Conservation (phyloP, 768 basidiomycete species). For the Gloeopeniophorella convolvens region DNA sequence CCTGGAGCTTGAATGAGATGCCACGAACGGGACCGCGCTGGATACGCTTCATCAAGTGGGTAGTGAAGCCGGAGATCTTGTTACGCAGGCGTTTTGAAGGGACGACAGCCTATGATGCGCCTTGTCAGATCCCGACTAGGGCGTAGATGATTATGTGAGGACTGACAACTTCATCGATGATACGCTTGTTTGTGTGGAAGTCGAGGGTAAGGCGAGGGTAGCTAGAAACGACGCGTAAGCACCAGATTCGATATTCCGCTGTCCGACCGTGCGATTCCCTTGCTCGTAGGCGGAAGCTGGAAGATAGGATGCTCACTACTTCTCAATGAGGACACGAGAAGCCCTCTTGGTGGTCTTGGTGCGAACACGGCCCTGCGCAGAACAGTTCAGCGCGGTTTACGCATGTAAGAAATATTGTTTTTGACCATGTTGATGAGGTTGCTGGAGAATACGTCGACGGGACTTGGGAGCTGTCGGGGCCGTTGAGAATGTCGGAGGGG, state of each 20-base stretch:
- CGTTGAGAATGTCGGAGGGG: constrained; percentile 16
- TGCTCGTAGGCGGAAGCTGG: no score
- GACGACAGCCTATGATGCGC: constrained; percentile 62
- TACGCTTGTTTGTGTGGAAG: constrained; percentile 99
- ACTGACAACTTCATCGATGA: constrained; percentile 94
- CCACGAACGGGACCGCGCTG: constrained; percentile 97
- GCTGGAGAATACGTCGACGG: constrained; percentile 14
- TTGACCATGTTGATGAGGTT: constrained; percentile 47
- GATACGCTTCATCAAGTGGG: constrained; percentile 99
- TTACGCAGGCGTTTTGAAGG: constrained; percentile 98
- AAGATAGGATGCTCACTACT: constrained; percentile 68
- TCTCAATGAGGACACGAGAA: constrained; percentile 97
- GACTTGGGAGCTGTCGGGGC: constrained; percentile 25
- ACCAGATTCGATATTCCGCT: no score
- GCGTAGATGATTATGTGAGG: constrained; percentile 12
- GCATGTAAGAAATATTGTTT: not conserved
- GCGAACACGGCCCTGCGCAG: constrained; percentile 88
- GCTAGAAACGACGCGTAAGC: constrained; percentile 35
- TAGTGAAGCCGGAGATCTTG: constrained; percentile 99
- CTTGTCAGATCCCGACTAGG: not conserved
- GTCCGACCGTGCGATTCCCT: no score
- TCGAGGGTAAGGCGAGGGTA: constrained; percentile 99
- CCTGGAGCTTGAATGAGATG: constrained; percentile 99
- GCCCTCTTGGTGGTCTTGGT: constrained; percentile 99
- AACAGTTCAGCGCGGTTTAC: not conserved